Base-by-base conservation (phyloP, 2,329 filamentous ascomycete genomes). In the Xylaria sp. region DNA sequence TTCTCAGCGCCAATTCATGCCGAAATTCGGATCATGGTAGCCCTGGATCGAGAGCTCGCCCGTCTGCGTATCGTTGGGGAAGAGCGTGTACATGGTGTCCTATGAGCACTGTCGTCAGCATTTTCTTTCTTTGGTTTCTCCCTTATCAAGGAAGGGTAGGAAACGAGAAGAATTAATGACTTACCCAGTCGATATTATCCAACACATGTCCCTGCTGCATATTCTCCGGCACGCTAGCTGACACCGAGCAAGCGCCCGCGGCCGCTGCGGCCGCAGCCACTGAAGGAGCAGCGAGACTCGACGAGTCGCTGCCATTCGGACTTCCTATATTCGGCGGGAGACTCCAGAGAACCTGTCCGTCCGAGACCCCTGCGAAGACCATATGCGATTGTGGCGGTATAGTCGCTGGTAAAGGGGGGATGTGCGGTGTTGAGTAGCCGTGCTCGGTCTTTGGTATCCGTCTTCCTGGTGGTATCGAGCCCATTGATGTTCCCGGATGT, bases 141-240 rank as follows among this genome's bases (percentile, higher is more conserved):
- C 37, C 8, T 9, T 5, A 30, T 30, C 23, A 1, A 30, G 5
- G 4, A 30, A 30, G 1, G 23, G 5, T 5, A 18, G 19, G 7
- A 50, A 50, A 7, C 8, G 10, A 4, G 18, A 1, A 18, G 11
- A 18, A 16, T 16, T 6, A 8, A 49, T 8, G 18, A 77, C 83
- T 75, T 73, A 87, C 85, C 86, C 85, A 89, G 65, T 89, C 85
- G 63, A 89, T 83, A 58, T 83, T 82, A 47, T 84, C 73, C 72
- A 79, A 76, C 44, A 76, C 66, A 63, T 73, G 72, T 62, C 67
- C 72, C 23, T 65, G 66, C n/a, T 59, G 9, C 53, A 65, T 39
- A 16, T 54, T 59, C 13, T 56, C 54, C 56, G 3, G 53, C 39
- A 19, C 19, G 56, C 1, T 48, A 10, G 34, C 18, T 35, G 52